These are phyloP conservation scores for Periconia sp. DNA, from an alignment of 2,329 filamentous ascomycete genomes.

Conservation along the genomic window DNA sequence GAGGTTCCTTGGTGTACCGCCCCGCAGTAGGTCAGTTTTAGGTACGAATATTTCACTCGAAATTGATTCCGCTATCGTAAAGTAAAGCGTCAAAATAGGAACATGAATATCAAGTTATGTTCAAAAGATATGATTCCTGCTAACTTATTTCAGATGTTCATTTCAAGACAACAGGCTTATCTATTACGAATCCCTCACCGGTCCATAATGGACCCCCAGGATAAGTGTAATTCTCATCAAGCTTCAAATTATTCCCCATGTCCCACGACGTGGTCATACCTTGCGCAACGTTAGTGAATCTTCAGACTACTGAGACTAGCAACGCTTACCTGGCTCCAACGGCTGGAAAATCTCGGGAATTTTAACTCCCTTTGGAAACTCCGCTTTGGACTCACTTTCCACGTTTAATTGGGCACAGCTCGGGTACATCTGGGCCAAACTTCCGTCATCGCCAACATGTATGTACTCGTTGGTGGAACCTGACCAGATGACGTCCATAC, in stretches of 20 bases:
- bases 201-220: slow-evolving; percentile 7
- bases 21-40: too few species aligned
- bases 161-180: not conserved
- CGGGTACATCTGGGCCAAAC: slow-evolving; percentile 3
- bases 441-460: not conserved
- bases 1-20: too few species aligned
- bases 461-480: not conserved
- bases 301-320: not conserved
- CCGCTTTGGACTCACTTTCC: not conserved
- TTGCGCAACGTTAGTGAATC: not conserved
- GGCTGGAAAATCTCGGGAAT: slow-evolving; percentile 6
- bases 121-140: too few species aligned
- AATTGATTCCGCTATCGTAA: too few species aligned
- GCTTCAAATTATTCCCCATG: not conserved
- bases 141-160: not conserved
- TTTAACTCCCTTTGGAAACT: slow-evolving; percentile 6
- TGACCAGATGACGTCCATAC: slow-evolving; percentile 3
- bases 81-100: too few species aligned
- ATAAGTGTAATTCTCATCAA: slow-evolving; percentile 3
- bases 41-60: too few species aligned
- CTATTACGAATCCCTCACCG: slow-evolving; percentile 3
- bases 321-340: not conserved
- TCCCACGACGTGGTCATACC: not conserved
- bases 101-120: too few species aligned
- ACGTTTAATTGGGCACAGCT: slow-evolving; percentile 7